A percentile compares a stretch with the other conserved stretches of the same genome.
Conservation (phyloP, 331 rosid genomes). For the Malus hybrid region DNA sequence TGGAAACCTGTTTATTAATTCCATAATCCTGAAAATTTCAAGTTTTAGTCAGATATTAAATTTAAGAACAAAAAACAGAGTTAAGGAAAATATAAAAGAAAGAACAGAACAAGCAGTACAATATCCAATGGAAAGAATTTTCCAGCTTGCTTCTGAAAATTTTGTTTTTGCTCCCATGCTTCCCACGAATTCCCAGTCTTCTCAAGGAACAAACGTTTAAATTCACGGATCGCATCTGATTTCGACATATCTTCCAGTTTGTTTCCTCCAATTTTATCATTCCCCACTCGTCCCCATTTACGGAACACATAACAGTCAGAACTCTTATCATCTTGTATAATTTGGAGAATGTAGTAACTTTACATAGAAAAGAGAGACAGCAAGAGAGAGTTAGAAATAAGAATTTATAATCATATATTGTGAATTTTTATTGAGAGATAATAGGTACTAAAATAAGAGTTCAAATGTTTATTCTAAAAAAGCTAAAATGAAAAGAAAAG, state of each 20-base stretch:
- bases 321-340: slow-evolving; percentile 83
- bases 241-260: slow-evolving; percentile 67
- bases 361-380: slow-evolving; percentile 9
- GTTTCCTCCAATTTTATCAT: slow-evolving; percentile 75
- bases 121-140: slow-evolving; percentile 93
- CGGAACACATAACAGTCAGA: slow-evolving; percentile 78
- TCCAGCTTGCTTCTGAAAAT: slow-evolving; percentile 90
- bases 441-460: not conserved
- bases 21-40: slow-evolving; percentile 78
- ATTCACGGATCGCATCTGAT: slow-evolving; percentile 67
- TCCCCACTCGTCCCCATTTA: slow-evolving; percentile 99
- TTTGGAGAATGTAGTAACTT: slow-evolving; percentile 90
- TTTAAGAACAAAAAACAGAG: slow-evolving; percentile 9
- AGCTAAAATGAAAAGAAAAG: not conserved
- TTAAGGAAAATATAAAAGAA: not conserved
- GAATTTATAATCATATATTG: not conserved
- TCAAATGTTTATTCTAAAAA: not conserved
- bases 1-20: slow-evolving; percentile 57
- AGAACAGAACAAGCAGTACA: slow-evolving; percentile 30
- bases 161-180: slow-evolving; percentile 79
- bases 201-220: slow-evolving; percentile 82
- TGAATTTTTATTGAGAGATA: not conserved
- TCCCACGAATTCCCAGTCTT: slow-evolving; percentile 98
- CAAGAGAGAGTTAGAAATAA: not conserved
- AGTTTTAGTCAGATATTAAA: not conserved